Percentiles rank a stretch among this genome's conserved stretches.
phyloP scores from a whole-genome alignment of 257 asterid genomes.

The Oldenlandia corymbosa region DNA sequence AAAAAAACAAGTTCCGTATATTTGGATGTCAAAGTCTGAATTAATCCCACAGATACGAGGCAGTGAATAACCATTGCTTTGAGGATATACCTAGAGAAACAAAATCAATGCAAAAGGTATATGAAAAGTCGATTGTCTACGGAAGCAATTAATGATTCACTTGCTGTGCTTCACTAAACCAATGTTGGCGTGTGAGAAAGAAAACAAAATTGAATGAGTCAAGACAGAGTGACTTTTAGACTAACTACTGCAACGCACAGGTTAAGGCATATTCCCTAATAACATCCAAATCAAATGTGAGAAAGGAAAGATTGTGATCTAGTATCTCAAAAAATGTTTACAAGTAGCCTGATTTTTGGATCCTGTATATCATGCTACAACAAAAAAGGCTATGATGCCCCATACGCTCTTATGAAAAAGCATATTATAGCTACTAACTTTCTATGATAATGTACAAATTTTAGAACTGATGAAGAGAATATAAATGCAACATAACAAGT shows the following conservation, averaged over 20 bases:
- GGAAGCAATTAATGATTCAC: neutral
- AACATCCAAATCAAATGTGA: no score
- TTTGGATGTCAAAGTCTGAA: neutral
- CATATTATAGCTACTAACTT: neutral
- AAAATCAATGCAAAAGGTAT: neutral
- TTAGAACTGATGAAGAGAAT: neutral
- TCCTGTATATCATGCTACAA: neutral
- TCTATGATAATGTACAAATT: no score
- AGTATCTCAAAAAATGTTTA: neutral
- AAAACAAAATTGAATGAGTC: neutral
- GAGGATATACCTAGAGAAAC: neutral
- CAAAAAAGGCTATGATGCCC: neutral
- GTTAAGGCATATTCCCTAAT: neutral
- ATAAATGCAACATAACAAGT: neutral
- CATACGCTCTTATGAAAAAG: neutral
- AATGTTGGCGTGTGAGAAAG: neutral
- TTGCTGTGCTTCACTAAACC: no score
- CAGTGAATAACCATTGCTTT: neutral
- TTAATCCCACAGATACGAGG: no score
- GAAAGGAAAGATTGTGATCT: neutral
- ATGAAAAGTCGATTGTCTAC: neutral
- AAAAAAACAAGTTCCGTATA: neutral
- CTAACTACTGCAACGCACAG: neutral
- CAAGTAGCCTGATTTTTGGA: neutral
- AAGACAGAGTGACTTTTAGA: neutral